phyloP scores from a whole-genome alignment of 805 yeast genomes.

The Schwanniomyces sp. region DNA sequence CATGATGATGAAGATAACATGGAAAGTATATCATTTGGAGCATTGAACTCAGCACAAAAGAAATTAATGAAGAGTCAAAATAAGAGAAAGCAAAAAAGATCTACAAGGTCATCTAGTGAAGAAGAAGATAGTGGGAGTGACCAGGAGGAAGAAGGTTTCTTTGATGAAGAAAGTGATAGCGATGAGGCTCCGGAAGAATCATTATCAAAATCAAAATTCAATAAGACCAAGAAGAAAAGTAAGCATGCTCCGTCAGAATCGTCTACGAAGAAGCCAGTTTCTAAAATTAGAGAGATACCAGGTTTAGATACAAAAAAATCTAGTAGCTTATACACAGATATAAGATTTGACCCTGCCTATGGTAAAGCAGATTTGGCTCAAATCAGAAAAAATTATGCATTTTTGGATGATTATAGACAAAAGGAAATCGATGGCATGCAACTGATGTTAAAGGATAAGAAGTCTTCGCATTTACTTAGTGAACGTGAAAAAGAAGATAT shows the following conservation, averaged over 20 bases:
- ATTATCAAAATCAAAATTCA: conserved; percentile 10
- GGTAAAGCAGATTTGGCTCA: conserved; percentile 75
- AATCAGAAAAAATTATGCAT: conserved; percentile 76
- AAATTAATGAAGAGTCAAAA: conserved; percentile 28
- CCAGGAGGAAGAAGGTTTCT: conserved; percentile 12
- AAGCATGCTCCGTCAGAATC: conserved; percentile 90
- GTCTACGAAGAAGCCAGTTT: conserved; percentile 70
- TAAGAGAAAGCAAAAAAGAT: conserved; percentile 13
- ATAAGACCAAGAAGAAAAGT: conserved; percentile 33
- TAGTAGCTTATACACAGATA: conserved; percentile 63
- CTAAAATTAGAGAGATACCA: conserved; percentile 70
- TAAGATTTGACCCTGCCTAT: conserved; percentile 86
- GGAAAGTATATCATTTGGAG: conserved; percentile 60
- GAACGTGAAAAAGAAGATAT: conserved; percentile 51
- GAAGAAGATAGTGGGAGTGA: conserved; percentile 18
- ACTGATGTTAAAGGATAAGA: conserved; percentile 54
- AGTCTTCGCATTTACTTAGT: conserved; percentile 36
- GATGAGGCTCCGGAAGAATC: conserved; percentile 36
- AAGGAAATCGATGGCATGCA: conserved; percentile 66
- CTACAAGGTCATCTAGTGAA: conserved; percentile 8
- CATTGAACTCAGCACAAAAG: conserved; percentile 59
- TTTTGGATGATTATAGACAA: conserved; percentile 82
- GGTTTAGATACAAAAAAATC: conserved; percentile 51
- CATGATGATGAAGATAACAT: conserved; percentile 44
- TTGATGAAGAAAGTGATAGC: conserved; percentile 1